Evolutionary conservation across 2,329 filamentous ascomycete genomes (phyloP), one percentile per base, ranked within the genome.

Genomic region (Periconia macrospinosa): DNA sequence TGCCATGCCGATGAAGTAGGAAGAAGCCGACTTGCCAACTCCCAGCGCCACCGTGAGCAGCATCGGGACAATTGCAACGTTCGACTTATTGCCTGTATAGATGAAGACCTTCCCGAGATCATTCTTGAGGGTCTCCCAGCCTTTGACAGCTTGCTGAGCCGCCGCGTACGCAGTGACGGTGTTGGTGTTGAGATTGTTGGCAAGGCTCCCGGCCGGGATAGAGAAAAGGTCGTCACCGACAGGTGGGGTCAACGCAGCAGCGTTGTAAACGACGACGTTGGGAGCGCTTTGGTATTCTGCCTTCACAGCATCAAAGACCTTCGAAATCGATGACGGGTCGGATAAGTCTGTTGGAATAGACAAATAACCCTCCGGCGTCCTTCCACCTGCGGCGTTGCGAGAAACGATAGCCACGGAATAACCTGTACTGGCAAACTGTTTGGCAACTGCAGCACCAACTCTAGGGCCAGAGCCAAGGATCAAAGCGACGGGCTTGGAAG

Each of bases 41-140:
- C 23, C 37, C 7, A 52, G 37, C 2, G 33, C 42, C 35, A 47
- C 18, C 20, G 27, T 30, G 9, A 43, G 19, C 6, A 23, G 42
- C 10, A 43, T 35, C 10, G 49, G 44, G 11, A 43, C 18, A 17
- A 47, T 17, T 1, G 40, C 15, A 15, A 42, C 44, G 42, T 47
- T 47, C n/a, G 19, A n/a, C 14, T 40, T 45, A 53, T 79, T 78
- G 17, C 76, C 77, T 6, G 74, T 77, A 57, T 67, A 76, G 43
- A 78, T 76, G 55, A 79, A 79, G 0, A 73, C 72, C 49, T 69
- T 73, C 0, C 69, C 55, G 0, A 60, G 58, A 2, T 60, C 57
- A 17, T 57, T 53, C 1, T 74, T 69, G 15, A 78, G 67, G 14
- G 41, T 52, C 49, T 71, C 67, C 68, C 70, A 78, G 0, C 61